A percentile compares a stretch with the other conserved stretches of the same genome.
Evolutionary conservation across 257 asterid genomes (phyloP).

Genomic region (Nicotiana undulata): DNA sequence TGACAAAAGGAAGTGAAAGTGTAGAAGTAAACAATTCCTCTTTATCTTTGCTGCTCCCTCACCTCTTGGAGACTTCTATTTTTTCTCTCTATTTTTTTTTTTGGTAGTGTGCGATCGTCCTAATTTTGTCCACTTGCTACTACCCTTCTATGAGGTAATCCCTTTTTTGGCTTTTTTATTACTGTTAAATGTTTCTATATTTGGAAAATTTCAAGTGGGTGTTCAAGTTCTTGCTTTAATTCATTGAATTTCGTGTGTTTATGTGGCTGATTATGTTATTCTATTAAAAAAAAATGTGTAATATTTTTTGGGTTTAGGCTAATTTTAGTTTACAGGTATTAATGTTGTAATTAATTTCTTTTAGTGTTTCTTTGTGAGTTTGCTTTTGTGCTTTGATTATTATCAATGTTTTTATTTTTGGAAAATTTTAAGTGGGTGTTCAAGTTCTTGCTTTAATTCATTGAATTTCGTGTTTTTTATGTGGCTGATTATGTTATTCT

Average conservation of each 20-base stretch:
- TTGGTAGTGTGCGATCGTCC: not conserved
- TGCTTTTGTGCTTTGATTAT: not conserved
- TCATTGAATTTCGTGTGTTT: not conserved
- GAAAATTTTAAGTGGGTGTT: not conserved
- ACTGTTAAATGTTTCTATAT: not conserved
- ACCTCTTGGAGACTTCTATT: not conserved
- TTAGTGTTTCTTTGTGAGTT: not conserved
- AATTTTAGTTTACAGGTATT: not conserved
- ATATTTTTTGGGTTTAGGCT: slow-evolving; percentile 3
- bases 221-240: not conserved
- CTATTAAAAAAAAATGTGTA: not conserved
- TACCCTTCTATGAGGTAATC: slow-evolving; percentile 16
- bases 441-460: not conserved
- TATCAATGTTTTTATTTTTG: not conserved
- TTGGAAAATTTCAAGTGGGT: not conserved
- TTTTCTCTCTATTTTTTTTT: not conserved
- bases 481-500: not conserved
- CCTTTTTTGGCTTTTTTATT: not conserved
- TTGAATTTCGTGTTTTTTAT: no score
- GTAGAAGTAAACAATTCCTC: slow-evolving; percentile 76
- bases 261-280: not conserved
- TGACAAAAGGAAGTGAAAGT: slow-evolving; percentile 61
- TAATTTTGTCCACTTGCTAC: not conserved
- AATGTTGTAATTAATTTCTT: not conserved
- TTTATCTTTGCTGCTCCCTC: slow-evolving; percentile 8